Evolutionary conservation across 2,329 filamentous ascomycete species (phyloP).

Genomic region (Phialocephala sp.): DNA sequence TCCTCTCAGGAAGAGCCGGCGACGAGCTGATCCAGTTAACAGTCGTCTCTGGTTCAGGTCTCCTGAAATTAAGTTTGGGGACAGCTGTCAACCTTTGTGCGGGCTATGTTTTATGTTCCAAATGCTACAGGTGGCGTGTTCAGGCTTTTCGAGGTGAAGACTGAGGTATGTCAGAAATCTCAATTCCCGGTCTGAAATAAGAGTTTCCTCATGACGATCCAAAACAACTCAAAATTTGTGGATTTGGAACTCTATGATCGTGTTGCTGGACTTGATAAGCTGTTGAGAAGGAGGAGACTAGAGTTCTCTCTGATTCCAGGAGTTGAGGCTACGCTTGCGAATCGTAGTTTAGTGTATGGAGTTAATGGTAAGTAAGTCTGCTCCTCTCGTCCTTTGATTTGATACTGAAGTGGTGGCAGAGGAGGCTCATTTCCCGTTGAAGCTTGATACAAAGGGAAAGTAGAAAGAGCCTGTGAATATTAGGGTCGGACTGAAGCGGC

Average conservation of each 20-base stretch:
- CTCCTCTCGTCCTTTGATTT: background rate
- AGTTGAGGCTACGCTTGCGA: slow-evolving; percentile 30
- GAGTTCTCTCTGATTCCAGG: slow-evolving; percentile 26
- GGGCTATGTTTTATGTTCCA: slow-evolving; percentile 23
- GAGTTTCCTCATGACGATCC: slow-evolving; percentile 19
- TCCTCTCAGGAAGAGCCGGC: slow-evolving; percentile 21
- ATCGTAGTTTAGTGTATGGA: slow-evolving; percentile 31
- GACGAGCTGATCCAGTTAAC: slow-evolving; percentile 27
- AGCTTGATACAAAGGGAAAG: slow-evolving; percentile 22
- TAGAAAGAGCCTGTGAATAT: slow-evolving; percentile 27
- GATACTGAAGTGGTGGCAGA: slow-evolving; percentile 15
- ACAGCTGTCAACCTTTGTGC: slow-evolving; percentile 19
- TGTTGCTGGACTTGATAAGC: slow-evolving; percentile 26
- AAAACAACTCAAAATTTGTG: slow-evolving; percentile 21
- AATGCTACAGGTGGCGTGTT: slow-evolving; percentile 15
- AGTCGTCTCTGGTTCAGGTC: slow-evolving; percentile 23
- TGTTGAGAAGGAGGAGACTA: slow-evolving; percentile 21
- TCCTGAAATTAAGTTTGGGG: slow-evolving; percentile 30
- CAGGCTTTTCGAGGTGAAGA: slow-evolving; percentile 27
- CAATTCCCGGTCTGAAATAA: slow-evolving; percentile 32
- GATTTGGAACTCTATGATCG: slow-evolving; percentile 31
- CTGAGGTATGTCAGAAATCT: slow-evolving; percentile 24
- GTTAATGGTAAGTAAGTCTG: slow-evolving; percentile 26
- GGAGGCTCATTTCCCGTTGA: slow-evolving; percentile 24
- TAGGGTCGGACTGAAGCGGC: slow-evolving; percentile 28